A percentile compares a stretch with the other conserved stretches of the same genome.
Evolutionary conservation across 2,329 filamentous ascomycete species (phyloP).

Genomic region (Spiromastix sp.): DNA sequence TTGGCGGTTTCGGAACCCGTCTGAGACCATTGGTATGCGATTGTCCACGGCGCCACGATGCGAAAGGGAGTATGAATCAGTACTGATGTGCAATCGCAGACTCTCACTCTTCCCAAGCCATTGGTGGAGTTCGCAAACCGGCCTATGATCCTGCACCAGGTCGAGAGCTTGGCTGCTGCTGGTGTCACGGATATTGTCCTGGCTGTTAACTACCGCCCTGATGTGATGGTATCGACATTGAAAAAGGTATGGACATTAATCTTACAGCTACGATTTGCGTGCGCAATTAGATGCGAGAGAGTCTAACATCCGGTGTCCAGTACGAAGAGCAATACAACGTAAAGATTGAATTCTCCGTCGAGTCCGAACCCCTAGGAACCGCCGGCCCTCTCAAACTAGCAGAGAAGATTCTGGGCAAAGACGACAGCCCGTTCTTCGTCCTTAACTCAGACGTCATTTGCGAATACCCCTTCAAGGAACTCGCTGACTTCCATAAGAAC

Average conservation of each 20-base stretch:
- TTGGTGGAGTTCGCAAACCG: constrained; percentile 98
- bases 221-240: constrained; percentile 91
- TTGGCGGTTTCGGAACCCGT: constrained; percentile 97
- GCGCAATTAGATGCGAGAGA: too few relatives aligned
- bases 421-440: constrained; percentile 92
- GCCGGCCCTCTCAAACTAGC: constrained; percentile 93
- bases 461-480: constrained; percentile 88
- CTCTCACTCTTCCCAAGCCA: constrained; percentile 91
- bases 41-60: background rate
- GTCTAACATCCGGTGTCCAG: constrained; percentile 31
- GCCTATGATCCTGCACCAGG: constrained; percentile 98
- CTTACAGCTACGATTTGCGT: too few relatives aligned
- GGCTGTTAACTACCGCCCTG: constrained; percentile 95
- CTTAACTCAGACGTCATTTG: constrained; percentile 98
- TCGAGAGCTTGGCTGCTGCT: constrained; percentile 84
- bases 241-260: constrained; percentile 54
- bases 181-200: constrained; percentile 97
- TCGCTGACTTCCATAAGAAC: constrained; percentile 81
- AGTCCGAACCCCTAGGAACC: constrained; percentile 89
- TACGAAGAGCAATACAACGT: constrained; percentile 89
- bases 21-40: constrained; percentile 80
- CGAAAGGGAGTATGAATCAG: background rate
- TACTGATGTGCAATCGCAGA: constrained; percentile 43
- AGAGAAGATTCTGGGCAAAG: constrained; percentile 83
- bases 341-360: constrained; percentile 94